These are phyloP conservation scores for Ustanciosporium gigantosporum DNA, from an alignment of 1,284 basidiomycete genomes.

Conservation along the genomic window DNA sequence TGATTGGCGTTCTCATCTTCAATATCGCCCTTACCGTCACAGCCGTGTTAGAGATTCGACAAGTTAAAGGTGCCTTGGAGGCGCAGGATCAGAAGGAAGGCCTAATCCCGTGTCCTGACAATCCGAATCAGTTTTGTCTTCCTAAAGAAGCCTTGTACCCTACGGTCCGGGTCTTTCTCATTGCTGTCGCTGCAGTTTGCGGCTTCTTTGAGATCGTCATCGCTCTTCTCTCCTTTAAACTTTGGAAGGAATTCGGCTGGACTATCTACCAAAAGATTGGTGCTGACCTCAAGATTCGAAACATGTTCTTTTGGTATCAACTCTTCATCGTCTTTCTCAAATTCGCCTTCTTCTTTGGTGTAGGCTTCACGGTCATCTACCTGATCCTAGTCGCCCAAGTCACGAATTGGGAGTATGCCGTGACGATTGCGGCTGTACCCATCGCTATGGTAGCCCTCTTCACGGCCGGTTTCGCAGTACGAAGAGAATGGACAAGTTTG, in stretches of 20 bases:
- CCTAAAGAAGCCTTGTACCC: conserved; percentile 29
- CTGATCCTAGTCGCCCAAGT: conserved; percentile 48
- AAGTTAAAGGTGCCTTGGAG: conserved; percentile 42
- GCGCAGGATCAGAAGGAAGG: conserved; percentile 23
- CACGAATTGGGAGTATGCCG: conserved; percentile 40
- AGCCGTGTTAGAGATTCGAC: conserved; percentile 45
- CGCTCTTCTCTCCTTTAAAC: conserved; percentile 27
- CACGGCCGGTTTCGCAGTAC: conserved; percentile 42
- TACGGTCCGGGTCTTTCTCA: conserved; percentile 30
- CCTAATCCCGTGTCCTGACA: conserved; percentile 28
- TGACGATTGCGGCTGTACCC: conserved; percentile 53
- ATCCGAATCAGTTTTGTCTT: conserved; percentile 14
- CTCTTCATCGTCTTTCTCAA: conserved; percentile 54
- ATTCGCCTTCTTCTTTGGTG: conserved; percentile 53
- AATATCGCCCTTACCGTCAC: conserved; percentile 49
- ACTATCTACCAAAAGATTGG: conserved; percentile 53
- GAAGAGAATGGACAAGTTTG: conserved; percentile 38
- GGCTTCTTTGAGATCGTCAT: conserved; percentile 41
- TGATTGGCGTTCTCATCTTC: conserved; percentile 50
- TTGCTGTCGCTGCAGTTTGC: conserved; percentile 43
- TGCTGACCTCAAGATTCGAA: conserved; percentile 39
- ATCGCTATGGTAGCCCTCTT: conserved; percentile 42
- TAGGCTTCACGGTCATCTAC: conserved; percentile 46
- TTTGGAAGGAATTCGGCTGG: conserved; percentile 55
- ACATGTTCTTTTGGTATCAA: conserved; percentile 51